Conservation (phyloP, 371 early-diverging fungal genomes). For the Conidiobolus incongruus region DNA sequence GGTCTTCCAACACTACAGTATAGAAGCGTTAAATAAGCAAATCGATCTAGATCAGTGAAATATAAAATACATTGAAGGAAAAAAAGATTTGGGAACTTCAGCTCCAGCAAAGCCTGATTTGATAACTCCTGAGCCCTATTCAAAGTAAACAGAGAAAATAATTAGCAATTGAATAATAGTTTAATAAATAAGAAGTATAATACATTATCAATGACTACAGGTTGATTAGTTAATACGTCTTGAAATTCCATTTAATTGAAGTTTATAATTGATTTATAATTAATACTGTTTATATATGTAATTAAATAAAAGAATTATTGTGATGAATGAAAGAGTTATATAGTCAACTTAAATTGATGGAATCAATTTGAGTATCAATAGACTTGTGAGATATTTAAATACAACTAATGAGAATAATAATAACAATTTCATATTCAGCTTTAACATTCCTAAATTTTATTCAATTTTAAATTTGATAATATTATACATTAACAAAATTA, state of each 20-base stretch:
- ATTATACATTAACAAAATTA: no score
- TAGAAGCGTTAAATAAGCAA: not conserved
- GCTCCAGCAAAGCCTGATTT: constrained; percentile 97
- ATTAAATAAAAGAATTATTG: no score
- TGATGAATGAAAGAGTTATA: no score
- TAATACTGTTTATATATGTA: no score
- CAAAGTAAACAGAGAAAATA: constrained; percentile 7
- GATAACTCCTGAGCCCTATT: constrained; percentile 85
- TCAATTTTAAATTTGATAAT: no score
- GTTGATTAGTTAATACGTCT: constrained; percentile 84
- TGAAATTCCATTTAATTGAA: constrained; percentile 35
- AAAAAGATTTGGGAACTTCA: constrained; percentile 79
- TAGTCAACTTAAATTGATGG: no score
- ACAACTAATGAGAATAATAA: no score
- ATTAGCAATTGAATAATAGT: not conserved
- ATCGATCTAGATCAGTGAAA: not conserved
- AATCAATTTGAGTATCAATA: no score
- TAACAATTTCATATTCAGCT: no score
- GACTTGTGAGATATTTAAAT: no score
- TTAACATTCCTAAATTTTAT: no score
- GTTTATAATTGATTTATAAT: no score
- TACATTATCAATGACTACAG: constrained; percentile 52
- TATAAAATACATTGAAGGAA: constrained; percentile 53
- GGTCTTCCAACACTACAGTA: constrained; percentile 72
- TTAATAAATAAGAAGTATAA: not conserved